These are phyloP conservation scores for Mucor irregularis DNA, from an alignment of 371 early-diverging fungal genomes.

Conservation along the genomic window DNA sequence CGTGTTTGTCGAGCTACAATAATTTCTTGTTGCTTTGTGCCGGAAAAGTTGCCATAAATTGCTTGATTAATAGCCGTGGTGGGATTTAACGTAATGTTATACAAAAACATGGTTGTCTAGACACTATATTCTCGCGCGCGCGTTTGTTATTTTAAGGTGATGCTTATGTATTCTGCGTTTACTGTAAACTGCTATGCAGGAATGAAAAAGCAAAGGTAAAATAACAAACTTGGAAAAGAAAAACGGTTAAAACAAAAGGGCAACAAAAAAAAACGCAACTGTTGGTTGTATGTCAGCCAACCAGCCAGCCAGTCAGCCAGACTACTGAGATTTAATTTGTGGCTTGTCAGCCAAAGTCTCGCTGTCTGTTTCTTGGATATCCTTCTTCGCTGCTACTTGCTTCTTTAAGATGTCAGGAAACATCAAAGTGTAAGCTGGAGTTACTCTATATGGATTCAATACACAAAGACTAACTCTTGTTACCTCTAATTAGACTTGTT, in stretches of 20 bases:
- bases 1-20: slow-evolving; percentile 79
- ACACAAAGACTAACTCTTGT: not conserved
- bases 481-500: slow-evolving; percentile 51
- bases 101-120: slow-evolving; percentile 75
- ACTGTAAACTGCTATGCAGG: not conserved
- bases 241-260: too few relatives aligned
- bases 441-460: not conserved
- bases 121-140: not conserved
- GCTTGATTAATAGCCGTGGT: slow-evolving; percentile 79
- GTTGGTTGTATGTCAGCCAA: too few relatives aligned
- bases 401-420: not conserved
- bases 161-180: not conserved
- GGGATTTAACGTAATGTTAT: slow-evolving; percentile 88
- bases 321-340: too few relatives aligned
- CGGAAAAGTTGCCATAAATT: slow-evolving; percentile 92
- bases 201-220: not conserved
- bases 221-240: not conserved
- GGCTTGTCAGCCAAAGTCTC: not conserved
- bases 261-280: too few relatives aligned
- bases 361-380: not conserved
- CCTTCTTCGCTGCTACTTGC: not conserved
- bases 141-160: not conserved
- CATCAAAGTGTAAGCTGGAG: not conserved
- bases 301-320: too few relatives aligned
- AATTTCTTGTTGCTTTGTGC: slow-evolving; percentile 90